Evolutionary conservation across 106 monocot genomes (phyloP), one percentile per base, ranked within the genome.

Genomic region (Dendrobium nobile): DNA sequence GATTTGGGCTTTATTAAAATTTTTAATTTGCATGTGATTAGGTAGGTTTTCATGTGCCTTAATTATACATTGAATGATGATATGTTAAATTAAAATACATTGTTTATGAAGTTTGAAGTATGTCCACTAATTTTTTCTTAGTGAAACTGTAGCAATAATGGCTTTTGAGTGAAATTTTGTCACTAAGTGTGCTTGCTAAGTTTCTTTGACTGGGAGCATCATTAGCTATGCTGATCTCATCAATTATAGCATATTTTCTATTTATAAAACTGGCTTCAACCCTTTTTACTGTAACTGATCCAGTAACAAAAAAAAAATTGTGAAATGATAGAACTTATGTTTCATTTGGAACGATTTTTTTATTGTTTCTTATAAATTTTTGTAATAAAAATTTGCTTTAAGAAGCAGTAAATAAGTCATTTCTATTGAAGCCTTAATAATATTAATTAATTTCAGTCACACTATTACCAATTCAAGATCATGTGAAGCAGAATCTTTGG

Each of bases 21-120:
- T 37, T 61, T 4, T 70, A 2, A 33, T 70, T 70, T 31, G 70
- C 70, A 70, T 70, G 70, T 70, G 70, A 70, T 70, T 70, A 15
- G 70, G 70, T 33, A 15, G 33, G 31, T 4, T 70, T 70, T 70
- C 70, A 70, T 70, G 70, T 70, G 70, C 70, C 15, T 70, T 70
- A 22, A 28, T 15, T 31, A 31, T 31, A 15, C 67, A 33, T 70
- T 70, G 13, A 37, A 31, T 58, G 58, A 70, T 70, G 70, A 11
- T 15, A 70, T 70, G 4, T 37, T 59, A 59, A 59, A 13, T 59
- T 64, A 64, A 64, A 26, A 64, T 22, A 64, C 7, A 22, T 26
- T 5, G 24, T 26, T 6, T 22, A 64, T 64, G 7, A 3, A 61
- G 22, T 6, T 61, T 22, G 20, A 10, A 61, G n/a, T 6, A 61